Evolutionary conservation across 2,329 filamentous ascomycete genomes (phyloP).

Genomic region (Fusarium sp.): DNA sequence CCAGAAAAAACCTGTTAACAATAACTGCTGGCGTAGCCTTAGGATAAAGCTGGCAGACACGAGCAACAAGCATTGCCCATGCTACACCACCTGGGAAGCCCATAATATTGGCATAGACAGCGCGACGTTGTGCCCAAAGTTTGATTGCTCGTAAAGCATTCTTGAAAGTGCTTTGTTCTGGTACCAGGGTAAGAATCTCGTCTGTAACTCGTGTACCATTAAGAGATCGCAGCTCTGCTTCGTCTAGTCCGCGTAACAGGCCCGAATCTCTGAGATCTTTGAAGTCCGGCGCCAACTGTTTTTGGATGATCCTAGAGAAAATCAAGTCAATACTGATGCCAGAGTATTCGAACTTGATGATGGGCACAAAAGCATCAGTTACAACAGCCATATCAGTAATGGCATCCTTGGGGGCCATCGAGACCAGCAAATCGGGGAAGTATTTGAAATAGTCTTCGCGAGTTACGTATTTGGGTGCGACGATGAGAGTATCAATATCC

Average conservation of each 20-base stretch:
- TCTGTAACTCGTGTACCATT: slow-evolving; percentile 96
- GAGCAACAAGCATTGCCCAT: slow-evolving; percentile 97
- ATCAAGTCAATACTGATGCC: slow-evolving; percentile 97
- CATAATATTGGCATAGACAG: slow-evolving; percentile 95
- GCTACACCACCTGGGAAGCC: slow-evolving; percentile 97
- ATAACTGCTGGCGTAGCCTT: slow-evolving; percentile 90
- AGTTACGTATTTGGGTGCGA: slow-evolving; percentile 88
- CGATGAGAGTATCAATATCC: slow-evolving; percentile 96
- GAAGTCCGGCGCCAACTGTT: slow-evolving; percentile 74
- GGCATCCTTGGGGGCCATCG: slow-evolving; percentile 80
- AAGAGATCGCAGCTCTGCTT: slow-evolving; percentile 86
- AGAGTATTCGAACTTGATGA: slow-evolving; percentile 94
- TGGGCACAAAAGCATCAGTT: slow-evolving; percentile 91
- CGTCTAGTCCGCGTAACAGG: slow-evolving; percentile 85
- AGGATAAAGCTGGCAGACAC: slow-evolving; percentile 95
- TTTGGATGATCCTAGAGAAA: slow-evolving; percentile 79
- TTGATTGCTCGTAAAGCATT: slow-evolving; percentile 92
- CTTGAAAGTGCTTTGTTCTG: slow-evolving; percentile 89
- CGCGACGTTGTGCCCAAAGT: slow-evolving; percentile 92
- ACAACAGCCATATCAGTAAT: slow-evolving; percentile 89
- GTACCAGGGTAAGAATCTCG: slow-evolving; percentile 89
- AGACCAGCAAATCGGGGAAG: slow-evolving; percentile 83
- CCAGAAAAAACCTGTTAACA: slow-evolving; percentile 92
- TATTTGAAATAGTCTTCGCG: slow-evolving; percentile 92
- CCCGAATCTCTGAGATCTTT: slow-evolving; percentile 84